Conservation (phyloP, 257 asterid genomes). For the Salvia hispanica region DNA sequence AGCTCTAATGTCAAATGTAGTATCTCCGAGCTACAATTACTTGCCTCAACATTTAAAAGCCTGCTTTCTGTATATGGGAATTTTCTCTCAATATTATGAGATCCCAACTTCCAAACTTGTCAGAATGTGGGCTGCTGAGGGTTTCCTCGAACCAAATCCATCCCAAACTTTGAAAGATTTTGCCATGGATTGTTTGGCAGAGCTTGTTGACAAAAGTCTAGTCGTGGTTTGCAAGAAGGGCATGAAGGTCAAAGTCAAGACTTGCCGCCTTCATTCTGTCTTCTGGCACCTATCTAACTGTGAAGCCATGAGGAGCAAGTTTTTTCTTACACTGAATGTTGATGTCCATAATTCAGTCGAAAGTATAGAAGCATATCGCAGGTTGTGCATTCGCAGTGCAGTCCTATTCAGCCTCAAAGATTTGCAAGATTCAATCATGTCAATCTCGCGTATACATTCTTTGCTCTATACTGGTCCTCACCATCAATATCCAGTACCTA, state of each 20-base stretch:
- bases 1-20: slow-evolving; percentile 2
- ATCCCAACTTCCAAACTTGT: slow-evolving; percentile 17
- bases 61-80: slow-evolving; percentile 31
- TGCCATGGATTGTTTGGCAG: not conserved
- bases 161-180: not conserved
- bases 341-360: not conserved
- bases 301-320: not conserved
- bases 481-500: slow-evolving; percentile 20
- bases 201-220: not conserved
- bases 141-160: slow-evolving; percentile 2
- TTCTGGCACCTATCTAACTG: slow-evolving; percentile 6
- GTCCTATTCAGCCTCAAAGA: slow-evolving; percentile 1
- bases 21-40: slow-evolving; percentile 29
- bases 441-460: not conserved
- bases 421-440: not conserved
- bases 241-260: not conserved
- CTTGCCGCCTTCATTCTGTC: slow-evolving; percentile 2
- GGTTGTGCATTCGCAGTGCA: slow-evolving; percentile 14
- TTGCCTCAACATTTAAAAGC: slow-evolving; percentile 26
- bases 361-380: not conserved
- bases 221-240: not conserved
- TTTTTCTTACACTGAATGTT: not conserved
- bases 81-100: slow-evolving; percentile 14
- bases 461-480: not conserved
- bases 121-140: slow-evolving; percentile 13